Conservation (phyloP, 2,329 filamentous ascomycete species). For the Metarhizium robertsii region DNA sequence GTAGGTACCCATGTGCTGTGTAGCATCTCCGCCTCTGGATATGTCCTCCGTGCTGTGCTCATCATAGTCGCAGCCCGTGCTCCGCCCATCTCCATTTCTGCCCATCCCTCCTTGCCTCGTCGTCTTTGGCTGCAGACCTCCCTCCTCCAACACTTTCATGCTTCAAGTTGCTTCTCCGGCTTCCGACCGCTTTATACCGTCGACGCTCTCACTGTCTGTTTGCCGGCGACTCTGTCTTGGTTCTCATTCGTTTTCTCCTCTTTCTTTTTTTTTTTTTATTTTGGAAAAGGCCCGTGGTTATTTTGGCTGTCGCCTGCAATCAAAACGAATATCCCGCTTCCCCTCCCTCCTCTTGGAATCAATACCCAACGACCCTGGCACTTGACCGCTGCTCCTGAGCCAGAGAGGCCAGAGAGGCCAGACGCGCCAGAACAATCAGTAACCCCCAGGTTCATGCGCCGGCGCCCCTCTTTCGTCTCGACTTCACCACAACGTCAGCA, state of each 20-base stretch:
- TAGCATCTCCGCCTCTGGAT: not conserved
- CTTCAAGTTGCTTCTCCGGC: not conserved
- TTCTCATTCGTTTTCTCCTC: not conserved
- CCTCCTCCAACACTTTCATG: not conserved
- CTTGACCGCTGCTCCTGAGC: constrained; percentile 3
- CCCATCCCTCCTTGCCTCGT: not conserved
- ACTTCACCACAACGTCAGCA: constrained; percentile 2
- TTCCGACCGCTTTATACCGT: not conserved
- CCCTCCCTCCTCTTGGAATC: not conserved
- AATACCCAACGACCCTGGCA: not conserved
- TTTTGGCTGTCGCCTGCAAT: not conserved
- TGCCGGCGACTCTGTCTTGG: not conserved
- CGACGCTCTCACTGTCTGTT: not conserved
- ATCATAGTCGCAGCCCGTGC: not conserved
- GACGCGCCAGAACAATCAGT: not conserved
- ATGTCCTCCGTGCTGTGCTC: not conserved
- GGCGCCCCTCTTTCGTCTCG: constrained; percentile 2
- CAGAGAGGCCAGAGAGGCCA: not conserved
- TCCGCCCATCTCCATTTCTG: not conserved
- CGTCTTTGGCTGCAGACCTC: not conserved
- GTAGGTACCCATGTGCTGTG: no score
- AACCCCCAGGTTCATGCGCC: constrained; percentile 5
- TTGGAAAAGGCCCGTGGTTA: not conserved
- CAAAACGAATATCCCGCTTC: not conserved
- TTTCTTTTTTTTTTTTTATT: not conserved